A percentile compares a stretch with the other conserved stretches of the same genome.
phyloP scores from a whole-genome alignment of 495 filamentous ascomycete genomes.

The Penicillium macrosclerotiorum region DNA sequence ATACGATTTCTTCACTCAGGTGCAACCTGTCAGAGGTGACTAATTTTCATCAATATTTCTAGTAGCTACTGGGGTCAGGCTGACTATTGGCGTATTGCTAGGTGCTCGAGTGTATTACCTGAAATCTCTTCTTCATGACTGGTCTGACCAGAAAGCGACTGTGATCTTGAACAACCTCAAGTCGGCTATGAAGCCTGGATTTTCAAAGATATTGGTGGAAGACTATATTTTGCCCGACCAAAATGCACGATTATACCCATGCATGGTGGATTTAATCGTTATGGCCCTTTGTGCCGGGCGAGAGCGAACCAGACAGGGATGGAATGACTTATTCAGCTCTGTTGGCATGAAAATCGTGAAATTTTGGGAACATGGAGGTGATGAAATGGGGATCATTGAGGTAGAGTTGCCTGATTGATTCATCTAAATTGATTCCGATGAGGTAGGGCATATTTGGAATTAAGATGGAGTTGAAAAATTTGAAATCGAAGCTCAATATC shows the following conservation, averaged over 20 bases:
- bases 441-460: not conserved
- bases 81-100: too few relatives aligned
- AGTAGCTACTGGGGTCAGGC: too few relatives aligned
- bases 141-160: constrained; percentile 39
- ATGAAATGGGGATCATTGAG: constrained; percentile 43
- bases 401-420: constrained; percentile 16
- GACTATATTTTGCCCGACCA: constrained; percentile 33
- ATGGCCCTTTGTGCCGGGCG: constrained; percentile 36
- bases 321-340: constrained; percentile 33
- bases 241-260: constrained; percentile 4
- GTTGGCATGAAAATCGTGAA: constrained; percentile 33
- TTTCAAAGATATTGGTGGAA: constrained; percentile 41
- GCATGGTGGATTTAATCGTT: constrained; percentile 38
- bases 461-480: too few relatives aligned
- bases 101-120: too few relatives aligned
- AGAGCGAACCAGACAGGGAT: constrained; percentile 42
- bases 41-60: too few relatives aligned
- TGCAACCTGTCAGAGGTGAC: too few relatives aligned
- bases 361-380: constrained; percentile 27
- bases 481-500: too few relatives aligned
- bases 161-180: constrained; percentile 35
- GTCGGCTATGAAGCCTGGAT: constrained; percentile 39
- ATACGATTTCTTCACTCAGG: constrained; percentile 43
- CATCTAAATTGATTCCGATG: not conserved
- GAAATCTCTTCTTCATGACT: constrained; percentile 52